Percentiles rank a stretch among this genome's conserved stretches.
Conservation (phyloP, 1,139 yeast genomes). For the Suzukiozyma palmioleophila region DNA sequence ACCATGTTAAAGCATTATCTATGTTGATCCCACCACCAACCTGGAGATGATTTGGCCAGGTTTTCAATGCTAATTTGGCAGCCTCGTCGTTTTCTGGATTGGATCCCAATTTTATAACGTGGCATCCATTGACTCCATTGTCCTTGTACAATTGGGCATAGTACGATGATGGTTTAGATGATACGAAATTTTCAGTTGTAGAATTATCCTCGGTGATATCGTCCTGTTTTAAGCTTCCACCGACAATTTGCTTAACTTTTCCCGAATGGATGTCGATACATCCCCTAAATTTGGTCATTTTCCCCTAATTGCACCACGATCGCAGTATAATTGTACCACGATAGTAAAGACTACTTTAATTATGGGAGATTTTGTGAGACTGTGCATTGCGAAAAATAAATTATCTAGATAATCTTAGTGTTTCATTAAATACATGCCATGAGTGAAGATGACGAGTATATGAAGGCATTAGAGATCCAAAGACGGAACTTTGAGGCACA, state of each 20-base stretch:
- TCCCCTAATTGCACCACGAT: neutral
- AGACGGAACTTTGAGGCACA: slow-evolving; percentile 63
- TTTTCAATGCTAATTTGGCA: slow-evolving; percentile 65
- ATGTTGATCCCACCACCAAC: slow-evolving; percentile 89
- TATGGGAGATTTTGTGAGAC: neutral
- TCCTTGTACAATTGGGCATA: slow-evolving; percentile 69
- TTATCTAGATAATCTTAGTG: too few relatives aligned
- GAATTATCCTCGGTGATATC: slow-evolving; percentile 29
- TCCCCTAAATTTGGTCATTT: slow-evolving; percentile 86
- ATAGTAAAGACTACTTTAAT: too few relatives aligned
- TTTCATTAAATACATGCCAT: slow-evolving; percentile 7
- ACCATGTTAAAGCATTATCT: slow-evolving; percentile 73
- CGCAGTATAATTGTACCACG: too few relatives aligned
- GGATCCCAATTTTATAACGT: slow-evolving; percentile 87
- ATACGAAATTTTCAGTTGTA: slow-evolving; percentile 75
- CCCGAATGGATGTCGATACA: slow-evolving; percentile 95
- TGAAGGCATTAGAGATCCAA: slow-evolving; percentile 50
- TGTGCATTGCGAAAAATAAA: too few relatives aligned
- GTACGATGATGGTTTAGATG: slow-evolving; percentile 68
- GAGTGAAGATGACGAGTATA: slow-evolving; percentile 39
- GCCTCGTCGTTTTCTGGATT: slow-evolving; percentile 73
- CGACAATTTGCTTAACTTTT: slow-evolving; percentile 93
- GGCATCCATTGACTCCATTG: slow-evolving; percentile 67
- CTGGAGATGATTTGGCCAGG: slow-evolving; percentile 76
- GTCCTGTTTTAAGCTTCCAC: slow-evolving; percentile 72